These are phyloP conservation scores for Hericium alpestre DNA, from an alignment of 768 basidiomycete species.

Conservation along the genomic window DNA sequence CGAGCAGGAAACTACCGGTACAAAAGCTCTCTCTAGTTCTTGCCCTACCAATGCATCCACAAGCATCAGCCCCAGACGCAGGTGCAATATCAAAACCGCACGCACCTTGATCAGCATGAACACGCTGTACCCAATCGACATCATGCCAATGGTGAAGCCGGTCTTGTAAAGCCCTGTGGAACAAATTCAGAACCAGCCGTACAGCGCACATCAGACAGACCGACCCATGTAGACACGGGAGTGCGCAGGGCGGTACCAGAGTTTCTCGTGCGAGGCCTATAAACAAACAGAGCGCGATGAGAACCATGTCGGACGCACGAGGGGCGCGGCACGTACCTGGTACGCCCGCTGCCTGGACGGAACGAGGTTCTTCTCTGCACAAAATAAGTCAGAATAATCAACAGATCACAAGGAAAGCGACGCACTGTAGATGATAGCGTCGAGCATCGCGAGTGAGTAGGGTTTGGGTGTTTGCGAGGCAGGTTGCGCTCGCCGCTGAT, in stretches of 20 bases:
- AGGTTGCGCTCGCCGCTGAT: background rate
- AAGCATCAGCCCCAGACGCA: background rate
- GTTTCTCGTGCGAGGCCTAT: slow-evolving; percentile 33
- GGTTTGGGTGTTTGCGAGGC: too few species aligned
- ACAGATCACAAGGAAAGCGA: background rate
- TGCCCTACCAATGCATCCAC: slow-evolving; percentile 1
- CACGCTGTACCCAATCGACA: slow-evolving; percentile 40
- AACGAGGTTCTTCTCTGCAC: slow-evolving; percentile 53
- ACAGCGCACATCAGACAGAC: slow-evolving; percentile 4
- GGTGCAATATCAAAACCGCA: background rate
- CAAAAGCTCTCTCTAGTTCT: background rate
- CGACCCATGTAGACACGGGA: slow-evolving; percentile 56
- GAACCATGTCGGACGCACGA: background rate
- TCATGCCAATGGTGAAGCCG: slow-evolving; percentile 44
- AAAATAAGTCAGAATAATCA: background rate
- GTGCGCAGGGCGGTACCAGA: slow-evolving; percentile 53
- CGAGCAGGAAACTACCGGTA: background rate
- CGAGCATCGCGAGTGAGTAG: slow-evolving; percentile 31
- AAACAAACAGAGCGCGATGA: background rate
- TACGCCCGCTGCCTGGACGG: slow-evolving; percentile 53
- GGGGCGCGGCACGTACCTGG: slow-evolving; percentile 38
- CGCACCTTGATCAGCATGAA: slow-evolving; percentile 34
- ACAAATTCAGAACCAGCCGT: background rate
- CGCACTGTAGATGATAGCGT: slow-evolving; percentile 59
- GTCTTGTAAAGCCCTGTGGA: slow-evolving; percentile 42